Evolutionary conservation across 2,329 filamentous ascomycete species (phyloP), one percentile per base, ranked within the genome.

Genomic region (Xylaria sp.): DNA sequence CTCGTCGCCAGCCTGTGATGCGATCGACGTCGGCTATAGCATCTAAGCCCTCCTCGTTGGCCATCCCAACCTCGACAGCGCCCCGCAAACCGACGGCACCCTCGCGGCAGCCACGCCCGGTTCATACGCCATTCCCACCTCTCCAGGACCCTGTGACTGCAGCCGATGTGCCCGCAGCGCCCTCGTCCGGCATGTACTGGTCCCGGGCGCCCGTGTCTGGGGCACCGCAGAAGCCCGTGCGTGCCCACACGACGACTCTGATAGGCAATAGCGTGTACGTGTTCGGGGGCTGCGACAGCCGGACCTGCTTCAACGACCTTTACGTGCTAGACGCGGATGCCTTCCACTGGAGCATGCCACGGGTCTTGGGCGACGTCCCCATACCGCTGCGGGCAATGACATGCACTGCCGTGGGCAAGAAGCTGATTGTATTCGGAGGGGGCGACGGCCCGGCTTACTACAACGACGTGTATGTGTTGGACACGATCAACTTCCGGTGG

Each of bases 181-280:
- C 88, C 25, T 84, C 88, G 17, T 88, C 86, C 49, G 88, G 87
- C 69, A 90, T 90, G 87, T 90, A 90, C 77, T 90, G 88, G 87
- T 89, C 86, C 54, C 82, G 81, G 35, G 87, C 87, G 9, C 85
- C 84, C 7, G 81, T 85, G n/a, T 89, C 87, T 2, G 88, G 88
- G 25, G 78, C 81, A 25, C 78, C 85, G 38, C 86, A 87, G 70
- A 84, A 85, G 15, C 82, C 85, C 23, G 76, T 90, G 60, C 83
- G 88, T 57, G 88, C 88, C 15, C 88, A 90, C 74, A 90, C 87
- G 44, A 85, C 85, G 31, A 89, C 87, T 19, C 77, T 89, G 31
- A 79, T 90, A 41, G 87, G 87, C 9, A 88, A 85, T 56, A 90
- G 86, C 68, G 80, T 90, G 57, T 90, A 85, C 72, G 80, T 90